A percentile compares a stretch with the other conserved stretches of the same genome.
phyloP scores from a whole-genome alignment of 2,329 filamentous ascomycete genomes.

The Harringtonia lauricola region DNA sequence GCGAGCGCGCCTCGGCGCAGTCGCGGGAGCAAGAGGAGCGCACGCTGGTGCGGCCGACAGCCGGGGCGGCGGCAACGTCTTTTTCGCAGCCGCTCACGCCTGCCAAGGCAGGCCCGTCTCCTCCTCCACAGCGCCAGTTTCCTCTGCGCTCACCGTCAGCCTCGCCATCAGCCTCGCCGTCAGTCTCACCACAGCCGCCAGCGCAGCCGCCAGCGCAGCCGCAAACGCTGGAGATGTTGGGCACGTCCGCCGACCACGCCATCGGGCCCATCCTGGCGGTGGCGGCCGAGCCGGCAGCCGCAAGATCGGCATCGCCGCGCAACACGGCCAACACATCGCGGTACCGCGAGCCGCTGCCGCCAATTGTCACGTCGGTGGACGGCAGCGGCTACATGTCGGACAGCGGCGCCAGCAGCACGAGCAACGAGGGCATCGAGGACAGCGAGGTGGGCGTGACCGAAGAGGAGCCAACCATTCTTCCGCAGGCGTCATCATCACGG shows the following conservation, averaged over 20 bases:
- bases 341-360: constrained; percentile 55
- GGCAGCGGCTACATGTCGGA: constrained; percentile 53
- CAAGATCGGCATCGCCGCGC: constrained; percentile 45
- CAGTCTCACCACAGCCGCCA: constrained; percentile 13
- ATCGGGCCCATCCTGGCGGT: constrained; percentile 44
- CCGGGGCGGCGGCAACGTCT: no score
- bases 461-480: constrained; percentile 11
- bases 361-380: constrained; percentile 60
- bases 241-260: constrained; percentile 47
- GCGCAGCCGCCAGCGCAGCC: constrained; percentile 13
- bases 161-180: not conserved
- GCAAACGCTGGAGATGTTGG: constrained; percentile 25
- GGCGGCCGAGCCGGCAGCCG: no score
- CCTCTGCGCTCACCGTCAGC: no score
- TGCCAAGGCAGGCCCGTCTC: not conserved
- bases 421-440: constrained; percentile 18
- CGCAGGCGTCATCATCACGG: no score
- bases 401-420: constrained; percentile 23
- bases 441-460: constrained; percentile 22
- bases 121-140: no score
- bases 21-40: constrained; percentile 41
- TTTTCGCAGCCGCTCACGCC: not conserved
- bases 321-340: constrained; percentile 45
- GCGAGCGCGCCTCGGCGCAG: constrained; percentile 26
- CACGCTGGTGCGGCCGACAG: constrained; percentile 44